Evolutionary conservation across 768 basidiomycete genomes (phyloP), one percentile per base, ranked within the genome.

Genomic region (Cystobasidium onofrii): DNA sequence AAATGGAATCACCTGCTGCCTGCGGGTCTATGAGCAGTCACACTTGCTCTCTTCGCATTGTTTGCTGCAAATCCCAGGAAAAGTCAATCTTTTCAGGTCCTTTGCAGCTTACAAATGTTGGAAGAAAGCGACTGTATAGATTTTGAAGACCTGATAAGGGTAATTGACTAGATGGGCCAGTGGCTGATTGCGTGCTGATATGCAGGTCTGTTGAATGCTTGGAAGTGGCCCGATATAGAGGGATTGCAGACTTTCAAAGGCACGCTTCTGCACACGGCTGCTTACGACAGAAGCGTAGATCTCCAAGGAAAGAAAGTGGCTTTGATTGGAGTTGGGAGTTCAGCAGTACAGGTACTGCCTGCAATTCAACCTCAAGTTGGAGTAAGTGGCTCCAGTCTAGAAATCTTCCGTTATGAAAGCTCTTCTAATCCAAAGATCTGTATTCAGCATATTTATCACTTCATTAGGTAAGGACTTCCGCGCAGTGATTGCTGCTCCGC

Each of bases 211-310:
- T 55, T 80, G 15, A 86, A 85, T 60, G 80, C 85, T 4, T 88
- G 87, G 87, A 81, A 83, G 29, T 88, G 87, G 88, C 88, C 88
- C 1, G 84, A 86, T 54, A 87, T 89, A 43, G 79, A 82, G 13
- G 88, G 87, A 1, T 78, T 88, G 33, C 80, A 85, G 18, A 81
- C 79, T 9, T 89, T 87, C 80, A 80, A 84, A 74, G 88, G 88
- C 1, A 83, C 81, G 64, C 79, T 88, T 17, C 80, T 87, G 0
- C 88, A 90, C 75, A 87, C 86, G n/a, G 88, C 87, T 0, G 78
- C 84, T 0, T 88, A 87, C 86, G 84, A 86, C 25, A 69, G 75
- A n/a, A 46, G 39, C 0, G 31, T 80, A 20, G 76, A 78, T 36
- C 74, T 75, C 7, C 73, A 73, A 25, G 80, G 74, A 44, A 81